Evolutionary conservation across 1,139 yeast species (phyloP), one percentile per base, ranked within the genome.

Genomic region (Hanseniaspora uvarum): DNA sequence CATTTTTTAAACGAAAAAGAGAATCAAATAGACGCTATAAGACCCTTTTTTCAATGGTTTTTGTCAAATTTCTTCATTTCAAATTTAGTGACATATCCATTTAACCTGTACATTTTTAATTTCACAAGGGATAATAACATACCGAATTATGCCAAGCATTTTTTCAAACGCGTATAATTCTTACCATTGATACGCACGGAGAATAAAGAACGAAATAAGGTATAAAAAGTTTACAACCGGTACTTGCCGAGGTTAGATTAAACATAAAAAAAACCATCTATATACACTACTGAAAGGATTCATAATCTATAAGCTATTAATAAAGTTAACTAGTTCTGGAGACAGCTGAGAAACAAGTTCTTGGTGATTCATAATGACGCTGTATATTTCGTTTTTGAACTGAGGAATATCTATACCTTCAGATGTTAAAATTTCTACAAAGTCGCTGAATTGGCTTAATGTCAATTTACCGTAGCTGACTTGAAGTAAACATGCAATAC

Each of bases 401-500:
- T 43, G 36, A 18, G 30, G 34, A 7, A 50, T 37, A 7, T 34
- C 50, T 7, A 48, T 51, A 5, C 44, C 45, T 28, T 38, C 48
- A 6, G 38, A 37, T 31, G 34, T 46, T n/a, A 54, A 33, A 7
- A 39, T 48, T n/a, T 46, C 40, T 7, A 54, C 28, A 12, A 47
- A n/a, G 12, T 54, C 52, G 10, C 45, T 45, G 18, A 54, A 45
- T 33, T 50, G 49, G 11, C 12, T 14, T 12, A 43, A 26, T 3
- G 46, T 21, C 16, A 50, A 10, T 6, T 36, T 44, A 12, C 24
- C 46, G 6, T 46, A 36, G 23, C 41, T 26, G 3, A 39, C 34
- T 18, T 66, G 64, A 12, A 64, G 50, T 31, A 65, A 59, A 46
- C 59, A 64, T 28, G 65, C 56, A 48, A 67, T 64, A n/a, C 70